These are phyloP conservation scores for Acmispon strigosus DNA, from an alignment of 306 rosid genomes.

Conservation along the genomic window DNA sequence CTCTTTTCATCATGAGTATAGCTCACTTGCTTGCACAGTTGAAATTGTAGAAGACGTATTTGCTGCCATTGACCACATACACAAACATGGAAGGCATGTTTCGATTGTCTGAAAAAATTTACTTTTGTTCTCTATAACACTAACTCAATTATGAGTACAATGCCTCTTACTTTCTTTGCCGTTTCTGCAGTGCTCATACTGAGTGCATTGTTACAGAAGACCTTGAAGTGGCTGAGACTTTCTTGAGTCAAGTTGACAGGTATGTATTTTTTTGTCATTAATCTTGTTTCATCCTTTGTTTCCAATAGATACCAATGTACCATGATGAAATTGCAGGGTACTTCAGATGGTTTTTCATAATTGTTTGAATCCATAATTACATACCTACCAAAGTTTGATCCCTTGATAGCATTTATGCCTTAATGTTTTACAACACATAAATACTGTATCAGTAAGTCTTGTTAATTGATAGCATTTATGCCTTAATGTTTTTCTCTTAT, in stretches of 20 bases:
- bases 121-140: background rate
- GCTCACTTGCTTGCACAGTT: slow-evolving; percentile 69
- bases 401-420: too few species aligned
- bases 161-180: background rate
- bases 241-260: slow-evolving; percentile 74
- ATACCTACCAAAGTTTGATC: background rate
- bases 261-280: background rate
- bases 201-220: slow-evolving; percentile 81
- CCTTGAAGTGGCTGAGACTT: slow-evolving; percentile 52
- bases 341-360: background rate
- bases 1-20: slow-evolving; percentile 66
- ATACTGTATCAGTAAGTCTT: background rate
- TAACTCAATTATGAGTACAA: background rate
- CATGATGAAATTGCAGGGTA: background rate
- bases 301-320: background rate
- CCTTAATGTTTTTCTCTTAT: background rate
- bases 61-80: slow-evolving; percentile 75
- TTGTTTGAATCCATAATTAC: background rate
- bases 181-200: slow-evolving; percentile 63
- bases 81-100: slow-evolving; percentile 64
- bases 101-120: background rate
- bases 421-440: too few species aligned
- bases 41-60: slow-evolving; percentile 77
- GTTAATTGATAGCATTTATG: background rate
- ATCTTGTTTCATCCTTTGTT: background rate